A percentile compares a stretch with the other conserved stretches of the same genome.
These are phyloP conservation scores for Apiospora malaysiana DNA, from an alignment of 2,329 filamentous ascomycete species.

Conservation along the genomic window DNA sequence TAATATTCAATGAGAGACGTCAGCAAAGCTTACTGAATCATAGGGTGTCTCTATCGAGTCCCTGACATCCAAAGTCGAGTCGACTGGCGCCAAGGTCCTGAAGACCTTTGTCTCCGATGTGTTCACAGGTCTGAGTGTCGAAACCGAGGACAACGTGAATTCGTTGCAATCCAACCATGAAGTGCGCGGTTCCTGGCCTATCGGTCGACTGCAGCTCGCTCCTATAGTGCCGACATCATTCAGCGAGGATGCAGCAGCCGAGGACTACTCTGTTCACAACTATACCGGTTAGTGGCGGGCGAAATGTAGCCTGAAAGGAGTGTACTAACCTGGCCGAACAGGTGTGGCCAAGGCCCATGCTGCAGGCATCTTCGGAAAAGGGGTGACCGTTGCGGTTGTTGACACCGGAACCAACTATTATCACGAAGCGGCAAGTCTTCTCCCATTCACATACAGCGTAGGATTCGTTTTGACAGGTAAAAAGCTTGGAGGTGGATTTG, in stretches of 20 bases:
- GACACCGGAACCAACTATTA: constrained; percentile 21
- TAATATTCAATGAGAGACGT: neutral
- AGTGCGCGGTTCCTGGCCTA: constrained; percentile 34
- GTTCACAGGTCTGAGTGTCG: constrained; percentile 35
- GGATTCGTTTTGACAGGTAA: neutral
- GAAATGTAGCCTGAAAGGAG: neutral
- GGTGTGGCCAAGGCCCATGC: constrained; percentile 13
- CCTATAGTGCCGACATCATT: constrained; percentile 19
- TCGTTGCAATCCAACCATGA: constrained; percentile 39
- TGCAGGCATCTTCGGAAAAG: constrained; percentile 13
- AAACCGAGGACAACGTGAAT: constrained; percentile 34
- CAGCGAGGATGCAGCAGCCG: constrained; percentile 22
- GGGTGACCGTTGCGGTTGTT: constrained; percentile 12
- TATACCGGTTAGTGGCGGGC: neutral
- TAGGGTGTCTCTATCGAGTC: neutral
- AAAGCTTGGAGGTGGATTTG: constrained; percentile 20
- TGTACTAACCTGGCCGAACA: neutral
- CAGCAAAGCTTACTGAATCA: neutral
- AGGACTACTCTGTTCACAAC: constrained; percentile 16
- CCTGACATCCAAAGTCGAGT: neutral
- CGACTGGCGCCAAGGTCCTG: constrained; percentile 26
- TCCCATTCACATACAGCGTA: no score
- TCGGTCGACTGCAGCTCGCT: constrained; percentile 24
- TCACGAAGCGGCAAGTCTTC: constrained; percentile 16
- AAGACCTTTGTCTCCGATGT: constrained; percentile 33